Conservation (phyloP, 1,284 basidiomycete genomes). For the Austroboletus novae-zelandiae region DNA sequence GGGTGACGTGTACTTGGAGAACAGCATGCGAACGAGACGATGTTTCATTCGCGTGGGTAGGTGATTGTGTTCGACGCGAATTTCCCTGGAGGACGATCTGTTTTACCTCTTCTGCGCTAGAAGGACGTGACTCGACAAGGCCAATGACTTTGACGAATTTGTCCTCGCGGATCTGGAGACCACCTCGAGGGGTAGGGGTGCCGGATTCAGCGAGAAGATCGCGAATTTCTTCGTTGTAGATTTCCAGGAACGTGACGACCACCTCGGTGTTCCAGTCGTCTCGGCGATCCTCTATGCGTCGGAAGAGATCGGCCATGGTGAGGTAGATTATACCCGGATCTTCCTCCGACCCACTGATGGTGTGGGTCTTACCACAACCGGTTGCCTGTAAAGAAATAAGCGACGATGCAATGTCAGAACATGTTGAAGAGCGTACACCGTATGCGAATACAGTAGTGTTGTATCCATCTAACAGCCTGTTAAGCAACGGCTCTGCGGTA, state of each 20-base stretch:
- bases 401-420: conserved; percentile 8
- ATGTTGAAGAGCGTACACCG: conserved; percentile 62
- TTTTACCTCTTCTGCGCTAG: conserved; percentile 87
- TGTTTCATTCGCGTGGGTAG: conserved; percentile 91
- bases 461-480: conserved; percentile 87
- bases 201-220: conserved; percentile 83
- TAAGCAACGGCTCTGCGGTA: conserved; percentile 81
- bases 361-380: conserved; percentile 97
- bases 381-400: conserved; percentile 67
- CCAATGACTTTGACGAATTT: conserved; percentile 88
- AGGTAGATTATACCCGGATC: conserved; percentile 94
- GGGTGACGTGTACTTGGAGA: conserved; percentile 88
- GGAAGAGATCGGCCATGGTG: conserved; percentile 96
- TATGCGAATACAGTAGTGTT: conserved; percentile 98
- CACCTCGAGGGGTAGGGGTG: conserved; percentile 67
- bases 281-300: conserved; percentile 79
- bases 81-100: conserved; percentile 89
- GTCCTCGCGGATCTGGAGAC: conserved; percentile 90
- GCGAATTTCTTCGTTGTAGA: conserved; percentile 98
- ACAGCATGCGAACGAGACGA: conserved; percentile 97
- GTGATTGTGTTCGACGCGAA: conserved; percentile 82
- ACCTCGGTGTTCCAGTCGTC: conserved; percentile 85
- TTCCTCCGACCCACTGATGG: conserved; percentile 84
- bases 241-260: conserved; percentile 91
- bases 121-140: conserved; percentile 77